Percentiles rank a stretch among this genome's conserved stretches.
Evolutionary conservation across 345 rosid species (phyloP).

Genomic region (Citropsis articulata): DNA sequence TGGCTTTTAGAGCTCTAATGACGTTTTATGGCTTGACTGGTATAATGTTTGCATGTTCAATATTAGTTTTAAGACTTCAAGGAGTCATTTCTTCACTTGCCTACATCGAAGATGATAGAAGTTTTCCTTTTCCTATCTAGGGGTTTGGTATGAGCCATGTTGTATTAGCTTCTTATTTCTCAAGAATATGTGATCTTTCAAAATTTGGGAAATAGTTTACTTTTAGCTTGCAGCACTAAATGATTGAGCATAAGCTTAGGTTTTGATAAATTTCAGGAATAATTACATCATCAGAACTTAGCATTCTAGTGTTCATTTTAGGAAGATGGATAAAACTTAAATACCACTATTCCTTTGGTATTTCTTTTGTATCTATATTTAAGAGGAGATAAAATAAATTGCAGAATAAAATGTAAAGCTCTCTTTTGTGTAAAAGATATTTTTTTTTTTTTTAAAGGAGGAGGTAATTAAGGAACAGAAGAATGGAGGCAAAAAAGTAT

Average conservation of each 20-base stretch:
- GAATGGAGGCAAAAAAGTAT: not conserved
- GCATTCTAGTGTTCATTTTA: not conserved
- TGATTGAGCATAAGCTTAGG: not conserved
- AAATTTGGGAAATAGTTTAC: not conserved
- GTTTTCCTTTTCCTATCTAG: not conserved
- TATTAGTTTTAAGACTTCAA: not conserved
- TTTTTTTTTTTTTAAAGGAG: not conserved
- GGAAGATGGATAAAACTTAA: not conserved
- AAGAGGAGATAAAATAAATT: not conserved
- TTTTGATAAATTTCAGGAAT: not conserved
- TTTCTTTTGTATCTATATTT: not conserved
- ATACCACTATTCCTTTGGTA: not conserved
- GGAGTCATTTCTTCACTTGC: not conserved
- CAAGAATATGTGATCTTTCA: not conserved
- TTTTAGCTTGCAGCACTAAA: not conserved
- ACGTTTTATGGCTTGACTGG: not conserved
- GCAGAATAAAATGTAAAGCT: not conserved
- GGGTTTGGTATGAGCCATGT: not conserved
- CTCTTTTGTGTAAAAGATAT: not conserved
- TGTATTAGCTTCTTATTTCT: not conserved
- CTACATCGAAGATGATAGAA: not conserved
- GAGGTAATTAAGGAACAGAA: not conserved
- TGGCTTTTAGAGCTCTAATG: not conserved
- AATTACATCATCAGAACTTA: not conserved
- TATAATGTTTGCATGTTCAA: not conserved